Evolutionary conservation across 2,329 filamentous ascomycete species (phyloP).

Genomic region (Setomelanomma holmii): DNA sequence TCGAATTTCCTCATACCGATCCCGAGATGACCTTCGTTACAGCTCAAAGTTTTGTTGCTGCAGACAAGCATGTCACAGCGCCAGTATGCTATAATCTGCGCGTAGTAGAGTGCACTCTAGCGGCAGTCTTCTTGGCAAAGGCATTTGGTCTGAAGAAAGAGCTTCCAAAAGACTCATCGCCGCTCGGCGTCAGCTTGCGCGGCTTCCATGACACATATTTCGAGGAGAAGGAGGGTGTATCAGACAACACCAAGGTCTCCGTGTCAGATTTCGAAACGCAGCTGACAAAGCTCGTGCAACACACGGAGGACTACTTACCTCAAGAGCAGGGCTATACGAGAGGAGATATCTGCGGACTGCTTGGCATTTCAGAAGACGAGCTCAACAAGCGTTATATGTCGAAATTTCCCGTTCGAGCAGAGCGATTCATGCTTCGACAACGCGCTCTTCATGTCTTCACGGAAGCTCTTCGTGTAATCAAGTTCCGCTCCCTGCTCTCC

Average conservation of each 20-base stretch:
- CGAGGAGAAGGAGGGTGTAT: conserved; percentile 57
- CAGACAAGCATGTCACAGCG: conserved; percentile 93
- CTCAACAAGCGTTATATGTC: conserved; percentile 82
- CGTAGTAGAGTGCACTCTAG: conserved; percentile 93
- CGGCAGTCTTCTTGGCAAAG: conserved; percentile 72
- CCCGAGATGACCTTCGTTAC: conserved; percentile 91
- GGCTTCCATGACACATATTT: conserved; percentile 89
- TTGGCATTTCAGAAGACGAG: conserved; percentile 73
- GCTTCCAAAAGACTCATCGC: conserved; percentile 79
- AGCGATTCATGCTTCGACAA: conserved; percentile 85
- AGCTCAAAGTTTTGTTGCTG: conserved; percentile 90
- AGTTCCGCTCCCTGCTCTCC: conserved; percentile 79
- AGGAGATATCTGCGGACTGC: conserved; percentile 77
- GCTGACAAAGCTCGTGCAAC: conserved; percentile 73
- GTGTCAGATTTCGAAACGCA: conserved; percentile 63
- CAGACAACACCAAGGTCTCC: conserved; percentile 56
- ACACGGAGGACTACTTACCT: conserved; percentile 74
- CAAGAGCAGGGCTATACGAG: conserved; percentile 86
- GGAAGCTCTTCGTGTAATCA: conserved; percentile 84
- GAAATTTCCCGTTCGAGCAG: conserved; percentile 86
- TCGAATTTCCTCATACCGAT: conserved; percentile 80
- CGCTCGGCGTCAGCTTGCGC: conserved; percentile 81
- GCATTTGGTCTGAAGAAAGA: conserved; percentile 62
- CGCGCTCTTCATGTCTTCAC: conserved; percentile 89
- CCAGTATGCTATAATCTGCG: conserved; percentile 96